Conservation (phyloP, 305 asterid genomes). For the Striga hermonthica region DNA sequence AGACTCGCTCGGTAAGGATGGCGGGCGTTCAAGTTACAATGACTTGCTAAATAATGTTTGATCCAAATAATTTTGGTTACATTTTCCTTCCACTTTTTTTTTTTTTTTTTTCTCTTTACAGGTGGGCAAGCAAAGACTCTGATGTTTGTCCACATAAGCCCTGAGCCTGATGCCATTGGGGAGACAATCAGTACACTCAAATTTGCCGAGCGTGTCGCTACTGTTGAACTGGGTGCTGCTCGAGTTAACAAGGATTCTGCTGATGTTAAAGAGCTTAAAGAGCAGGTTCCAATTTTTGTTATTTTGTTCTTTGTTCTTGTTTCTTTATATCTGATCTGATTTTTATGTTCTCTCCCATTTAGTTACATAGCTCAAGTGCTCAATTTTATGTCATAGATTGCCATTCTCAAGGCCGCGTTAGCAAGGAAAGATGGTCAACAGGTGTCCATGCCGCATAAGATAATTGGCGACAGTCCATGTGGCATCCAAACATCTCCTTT, state of each 20-base stretch:
- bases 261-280: constrained; percentile 86
- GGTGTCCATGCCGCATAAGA: constrained; percentile 33
- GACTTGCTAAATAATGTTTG: not conserved
- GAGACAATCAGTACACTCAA: constrained; percentile 85
- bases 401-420: constrained; percentile 65
- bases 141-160: constrained; percentile 93
- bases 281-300: constrained; percentile 50
- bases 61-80: not conserved
- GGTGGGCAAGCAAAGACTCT: constrained; percentile 12
- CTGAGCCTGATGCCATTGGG: constrained; percentile 78
- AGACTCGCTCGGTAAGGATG: constrained; percentile 16
- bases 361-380: constrained; percentile 11
- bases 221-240: constrained; percentile 94
- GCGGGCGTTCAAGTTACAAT: not conserved
- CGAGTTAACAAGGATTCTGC: constrained; percentile 71
- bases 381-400: constrained; percentile 44
- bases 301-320: not conserved
- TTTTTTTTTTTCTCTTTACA: not conserved
- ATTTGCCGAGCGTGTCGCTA: constrained; percentile 91
- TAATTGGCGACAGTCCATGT: constrained; percentile 34
- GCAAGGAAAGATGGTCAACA: constrained; percentile 57
- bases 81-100: not conserved
- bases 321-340: constrained; percentile 1
- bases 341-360: not conserved
- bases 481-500: constrained; percentile 35